Conservation (phyloP, 345 rosid species). For the Ailanthus altissimus region DNA sequence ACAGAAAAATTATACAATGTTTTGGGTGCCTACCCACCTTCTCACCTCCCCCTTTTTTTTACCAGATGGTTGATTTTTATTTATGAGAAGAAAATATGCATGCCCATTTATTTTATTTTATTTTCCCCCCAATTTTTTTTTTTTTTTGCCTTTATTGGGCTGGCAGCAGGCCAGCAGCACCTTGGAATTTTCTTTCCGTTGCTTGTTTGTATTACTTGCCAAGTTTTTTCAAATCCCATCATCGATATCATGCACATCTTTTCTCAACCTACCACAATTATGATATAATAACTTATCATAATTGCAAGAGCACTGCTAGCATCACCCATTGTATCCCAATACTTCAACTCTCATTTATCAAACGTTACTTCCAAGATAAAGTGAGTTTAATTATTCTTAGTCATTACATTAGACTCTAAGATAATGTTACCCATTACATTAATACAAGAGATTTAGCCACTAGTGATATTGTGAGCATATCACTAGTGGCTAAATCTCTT, state of each 20-base stretch:
- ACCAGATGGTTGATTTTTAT: neutral
- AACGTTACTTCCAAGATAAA: no score
- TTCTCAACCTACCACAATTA: constrained; percentile 10
- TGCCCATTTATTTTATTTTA: neutral
- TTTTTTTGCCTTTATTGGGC: neutral
- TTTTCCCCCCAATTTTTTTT: neutral
- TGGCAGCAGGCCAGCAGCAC: neutral
- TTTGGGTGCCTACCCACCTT: neutral
- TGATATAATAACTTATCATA: neutral
- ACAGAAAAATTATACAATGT: neutral
- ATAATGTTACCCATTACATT: no score
- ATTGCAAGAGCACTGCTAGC: neutral
- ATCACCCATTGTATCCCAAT: neutral
- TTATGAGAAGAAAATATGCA: neutral
- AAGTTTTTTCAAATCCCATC: constrained; percentile 2
- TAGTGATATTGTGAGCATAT: no score
- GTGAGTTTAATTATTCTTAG: no score
- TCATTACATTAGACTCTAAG: no score
- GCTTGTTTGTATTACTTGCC: neutral
- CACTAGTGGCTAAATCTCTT: no score
- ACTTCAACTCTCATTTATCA: no score
- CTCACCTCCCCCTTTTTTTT: neutral
- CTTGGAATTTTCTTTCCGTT: constrained; percentile 13
- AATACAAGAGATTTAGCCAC: no score
- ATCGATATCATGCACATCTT: constrained; percentile 4